Evolutionary conservation across 1,284 basidiomycete species (phyloP).

Genomic region (Cutaneotrichosporon sp.): DNA sequence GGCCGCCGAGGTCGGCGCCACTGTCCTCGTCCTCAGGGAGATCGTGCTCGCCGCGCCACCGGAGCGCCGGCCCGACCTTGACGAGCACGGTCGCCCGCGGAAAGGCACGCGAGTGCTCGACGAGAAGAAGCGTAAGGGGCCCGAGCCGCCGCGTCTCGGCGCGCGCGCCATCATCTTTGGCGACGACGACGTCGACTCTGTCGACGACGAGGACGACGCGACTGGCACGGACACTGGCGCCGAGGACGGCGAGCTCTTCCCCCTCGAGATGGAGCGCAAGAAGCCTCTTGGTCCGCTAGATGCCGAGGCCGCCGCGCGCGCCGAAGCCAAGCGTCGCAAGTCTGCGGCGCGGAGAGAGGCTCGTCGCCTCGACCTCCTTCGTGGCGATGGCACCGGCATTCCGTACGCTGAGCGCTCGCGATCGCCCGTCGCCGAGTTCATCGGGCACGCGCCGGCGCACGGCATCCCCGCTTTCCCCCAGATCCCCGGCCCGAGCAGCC

Average conservation of each 20-base stretch:
- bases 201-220: neutral
- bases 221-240: slow-evolving; percentile 11
- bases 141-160: slow-evolving; percentile 6
- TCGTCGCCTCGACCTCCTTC: slow-evolving; percentile 44
- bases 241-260: slow-evolving; percentile 8
- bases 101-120: slow-evolving; percentile 27
- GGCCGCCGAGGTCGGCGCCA: slow-evolving; percentile 87
- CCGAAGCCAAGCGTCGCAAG: slow-evolving; percentile 36
- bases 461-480: slow-evolving; percentile 10
- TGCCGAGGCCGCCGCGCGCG: slow-evolving; percentile 17
- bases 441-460: slow-evolving; percentile 18
- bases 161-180: slow-evolving; percentile 11
- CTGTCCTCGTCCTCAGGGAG: slow-evolving; percentile 81
- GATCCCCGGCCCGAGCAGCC: slow-evolving; percentile 16
- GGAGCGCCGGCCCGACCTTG: slow-evolving; percentile 33
- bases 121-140: slow-evolving; percentile 12
- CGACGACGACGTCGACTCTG: slow-evolving; percentile 8
- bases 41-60: slow-evolving; percentile 54
- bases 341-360: slow-evolving; percentile 35
- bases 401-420: slow-evolving; percentile 13
- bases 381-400: slow-evolving; percentile 45
- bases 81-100: slow-evolving; percentile 32
- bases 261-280: neutral
- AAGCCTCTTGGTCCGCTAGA: neutral
- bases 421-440: slow-evolving; percentile 21